Conservation (phyloP, 495 filamentous ascomycete species). For the Hyaloscypha finlandica region DNA sequence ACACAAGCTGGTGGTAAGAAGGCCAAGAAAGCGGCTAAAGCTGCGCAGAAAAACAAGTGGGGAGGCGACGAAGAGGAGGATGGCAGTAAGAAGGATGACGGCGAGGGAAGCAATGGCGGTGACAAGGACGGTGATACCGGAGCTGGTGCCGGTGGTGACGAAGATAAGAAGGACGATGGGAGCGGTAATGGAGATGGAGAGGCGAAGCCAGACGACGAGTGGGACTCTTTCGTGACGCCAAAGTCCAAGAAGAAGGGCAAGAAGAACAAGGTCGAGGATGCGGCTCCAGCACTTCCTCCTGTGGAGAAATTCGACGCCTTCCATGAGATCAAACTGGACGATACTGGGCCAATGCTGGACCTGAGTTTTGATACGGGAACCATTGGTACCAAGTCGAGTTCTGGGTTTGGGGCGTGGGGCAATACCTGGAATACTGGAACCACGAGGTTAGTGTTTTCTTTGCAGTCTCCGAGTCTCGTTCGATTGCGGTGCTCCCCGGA, state of each 20-base stretch:
- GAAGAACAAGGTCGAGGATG: constrained; percentile 36
- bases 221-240: constrained; percentile 34
- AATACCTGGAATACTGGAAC: constrained; percentile 39
- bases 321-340: constrained; percentile 52
- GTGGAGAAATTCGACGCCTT: constrained; percentile 40
- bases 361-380: constrained; percentile 36
- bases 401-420: constrained; percentile 41
- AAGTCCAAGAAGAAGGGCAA: constrained; percentile 46
- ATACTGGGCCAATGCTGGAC: constrained; percentile 42
- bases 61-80: constrained; percentile 38
- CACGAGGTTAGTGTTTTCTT: constrained; percentile 23
- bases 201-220: constrained; percentile 35
- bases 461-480: not conserved
- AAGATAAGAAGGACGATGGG: constrained; percentile 36
- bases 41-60: constrained; percentile 26
- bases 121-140: constrained; percentile 34
- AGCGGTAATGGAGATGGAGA: constrained; percentile 32
- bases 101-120: constrained; percentile 36
- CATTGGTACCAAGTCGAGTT: constrained; percentile 23
- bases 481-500: not conserved
- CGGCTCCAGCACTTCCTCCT: constrained; percentile 19
- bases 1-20: constrained; percentile 44
- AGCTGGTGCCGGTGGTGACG: constrained; percentile 40
- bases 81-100: constrained; percentile 48
- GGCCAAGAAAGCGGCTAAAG: constrained; percentile 36